Percentiles rank a stretch among this genome's conserved stretches.
phyloP scores from a whole-genome alignment of 169 alveolate species.

The Babesia ovata region DNA sequence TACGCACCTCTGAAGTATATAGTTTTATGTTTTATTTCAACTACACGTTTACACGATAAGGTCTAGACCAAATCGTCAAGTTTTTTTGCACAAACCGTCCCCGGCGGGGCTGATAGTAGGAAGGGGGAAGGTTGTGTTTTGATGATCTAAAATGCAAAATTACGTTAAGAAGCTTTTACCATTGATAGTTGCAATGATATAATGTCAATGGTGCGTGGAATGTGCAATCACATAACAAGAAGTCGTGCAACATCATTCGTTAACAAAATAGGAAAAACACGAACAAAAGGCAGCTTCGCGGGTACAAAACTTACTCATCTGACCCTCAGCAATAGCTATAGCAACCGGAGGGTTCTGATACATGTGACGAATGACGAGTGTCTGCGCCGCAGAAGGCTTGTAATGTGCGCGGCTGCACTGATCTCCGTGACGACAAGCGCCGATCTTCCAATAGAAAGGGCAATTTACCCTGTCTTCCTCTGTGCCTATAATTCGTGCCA shows the following conservation, averaged over 20 bases:
- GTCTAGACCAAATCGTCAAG: no score
- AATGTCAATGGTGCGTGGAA: no score
- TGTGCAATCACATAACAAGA: no score
- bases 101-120: no score
- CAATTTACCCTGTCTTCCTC: slow-evolving; percentile 99
- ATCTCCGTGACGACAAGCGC: slow-evolving; percentile 99
- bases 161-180: no score
- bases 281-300: neutral
- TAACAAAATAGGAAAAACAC: neutral
- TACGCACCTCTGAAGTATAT: no score
- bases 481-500: slow-evolving; percentile 97
- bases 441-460: slow-evolving; percentile 99
- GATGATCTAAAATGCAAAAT: no score
- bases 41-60: no score
- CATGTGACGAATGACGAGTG: slow-evolving; percentile 95
- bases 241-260: neutral
- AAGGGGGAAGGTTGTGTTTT: no score
- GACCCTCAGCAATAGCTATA: slow-evolving; percentile 98
- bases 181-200: no score
- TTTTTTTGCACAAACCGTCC: no score
- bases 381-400: slow-evolving; percentile 95
- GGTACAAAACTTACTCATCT: slow-evolving; percentile 75
- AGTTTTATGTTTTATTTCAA: no score
- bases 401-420: slow-evolving; percentile 98
- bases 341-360: slow-evolving; percentile 98